Conservation (phyloP, 1,139 yeast genomes). For the Kurtzmaniella quercitrusa region DNA sequence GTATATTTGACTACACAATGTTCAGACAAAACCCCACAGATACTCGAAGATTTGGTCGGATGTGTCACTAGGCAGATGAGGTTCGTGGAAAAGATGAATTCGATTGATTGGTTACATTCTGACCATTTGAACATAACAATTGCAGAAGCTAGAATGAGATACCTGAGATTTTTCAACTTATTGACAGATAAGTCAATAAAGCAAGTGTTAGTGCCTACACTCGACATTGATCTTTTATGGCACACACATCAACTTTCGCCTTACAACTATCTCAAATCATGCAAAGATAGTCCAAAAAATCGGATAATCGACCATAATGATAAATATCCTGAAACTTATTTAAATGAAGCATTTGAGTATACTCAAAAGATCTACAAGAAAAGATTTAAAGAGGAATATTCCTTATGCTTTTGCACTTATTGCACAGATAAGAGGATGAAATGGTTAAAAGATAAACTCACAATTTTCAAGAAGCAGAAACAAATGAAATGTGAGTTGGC, state of each 20-base stretch:
- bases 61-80: slow-evolving; percentile 26
- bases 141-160: slow-evolving; percentile 19
- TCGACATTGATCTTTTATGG: slow-evolving; percentile 28
- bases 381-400: slow-evolving; percentile 10
- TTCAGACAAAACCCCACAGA: background rate
- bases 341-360: slow-evolving; percentile 10
- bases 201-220: slow-evolving; percentile 18
- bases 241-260: slow-evolving; percentile 26
- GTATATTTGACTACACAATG: background rate
- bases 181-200: slow-evolving; percentile 7
- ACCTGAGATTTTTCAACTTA: slow-evolving; percentile 22
- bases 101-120: slow-evolving; percentile 24
- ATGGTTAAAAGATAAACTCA: background rate
- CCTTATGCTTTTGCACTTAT: slow-evolving; percentile 14
- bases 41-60: slow-evolving; percentile 24
- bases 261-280: slow-evolving; percentile 11
- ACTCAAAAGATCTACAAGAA: slow-evolving; percentile 12
- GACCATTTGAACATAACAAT: slow-evolving; percentile 17
- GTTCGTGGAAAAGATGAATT: slow-evolving; percentile 26
- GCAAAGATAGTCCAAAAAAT: slow-evolving; percentile 2
- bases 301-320: slow-evolving; percentile 14
- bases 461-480: background rate
- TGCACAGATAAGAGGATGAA: slow-evolving; percentile 8
- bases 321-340: slow-evolving; percentile 12
- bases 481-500: background rate